These are phyloP conservation scores for Puccinia novopanici DNA, from an alignment of 1,284 basidiomycete genomes.

Conservation along the genomic window DNA sequence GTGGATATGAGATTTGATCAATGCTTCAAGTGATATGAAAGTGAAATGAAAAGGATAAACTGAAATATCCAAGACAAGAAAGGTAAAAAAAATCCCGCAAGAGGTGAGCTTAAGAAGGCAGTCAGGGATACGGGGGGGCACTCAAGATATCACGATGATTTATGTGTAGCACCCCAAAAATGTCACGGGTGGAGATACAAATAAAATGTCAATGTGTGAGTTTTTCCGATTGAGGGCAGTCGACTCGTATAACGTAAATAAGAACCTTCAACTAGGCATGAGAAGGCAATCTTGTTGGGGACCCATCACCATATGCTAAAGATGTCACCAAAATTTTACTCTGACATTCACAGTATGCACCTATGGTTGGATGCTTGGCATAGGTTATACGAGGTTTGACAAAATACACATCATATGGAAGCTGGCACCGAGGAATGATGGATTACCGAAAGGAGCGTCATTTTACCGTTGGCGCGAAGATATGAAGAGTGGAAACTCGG, in stretches of 20 bases:
- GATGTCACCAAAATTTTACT: too few relatives aligned
- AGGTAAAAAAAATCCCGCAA: neutral
- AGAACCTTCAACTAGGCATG: neutral
- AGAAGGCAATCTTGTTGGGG: neutral
- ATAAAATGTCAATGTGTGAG: neutral
- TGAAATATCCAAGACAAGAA: neutral
- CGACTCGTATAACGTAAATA: neutral
- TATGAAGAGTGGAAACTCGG: neutral
- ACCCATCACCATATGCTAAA: neutral
- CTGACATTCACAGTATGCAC: too few relatives aligned
- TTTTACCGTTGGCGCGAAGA: neutral
- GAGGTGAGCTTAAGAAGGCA: neutral
- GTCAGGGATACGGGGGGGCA: neutral
- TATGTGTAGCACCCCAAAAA: neutral
- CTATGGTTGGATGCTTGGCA: too few relatives aligned
- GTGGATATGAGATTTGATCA: neutral
- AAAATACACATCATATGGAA: too few relatives aligned
- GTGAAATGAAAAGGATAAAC: neutral
- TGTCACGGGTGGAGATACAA: neutral
- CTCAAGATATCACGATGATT: neutral
- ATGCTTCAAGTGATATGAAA: constrained; percentile 15
- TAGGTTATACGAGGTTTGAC: too few relatives aligned
- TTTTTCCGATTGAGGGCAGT: neutral
- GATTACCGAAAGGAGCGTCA: neutral
- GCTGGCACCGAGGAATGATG: neutral